These are phyloP conservation scores for Atkinsonella texensis DNA, from an alignment of 2,329 filamentous ascomycete species.

Conservation along the genomic window DNA sequence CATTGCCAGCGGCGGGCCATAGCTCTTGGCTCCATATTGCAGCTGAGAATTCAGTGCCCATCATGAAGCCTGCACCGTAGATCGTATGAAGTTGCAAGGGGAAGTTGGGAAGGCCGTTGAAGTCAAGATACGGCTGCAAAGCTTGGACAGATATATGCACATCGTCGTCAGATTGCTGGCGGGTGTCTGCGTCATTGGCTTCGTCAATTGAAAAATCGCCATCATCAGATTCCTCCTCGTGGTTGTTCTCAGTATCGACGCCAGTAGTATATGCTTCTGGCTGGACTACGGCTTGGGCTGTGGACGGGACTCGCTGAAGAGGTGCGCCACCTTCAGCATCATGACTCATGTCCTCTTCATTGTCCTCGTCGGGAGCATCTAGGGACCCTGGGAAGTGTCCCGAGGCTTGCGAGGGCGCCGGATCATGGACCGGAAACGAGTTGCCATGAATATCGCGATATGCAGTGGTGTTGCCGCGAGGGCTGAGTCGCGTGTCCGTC, in stretches of 20 bases:
- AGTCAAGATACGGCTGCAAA: slow-evolving; percentile 1
- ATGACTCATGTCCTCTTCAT: slow-evolving; percentile 23
- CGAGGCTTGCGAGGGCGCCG: slow-evolving; percentile 1
- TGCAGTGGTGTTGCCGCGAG: slow-evolving; percentile 5
- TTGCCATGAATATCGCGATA: neutral
- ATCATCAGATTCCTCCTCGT: neutral
- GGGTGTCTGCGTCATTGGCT: slow-evolving; percentile 1
- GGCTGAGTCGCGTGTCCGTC: slow-evolving; percentile 6
- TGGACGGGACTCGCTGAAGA: slow-evolving; percentile 8
- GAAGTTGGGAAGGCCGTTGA: neutral
- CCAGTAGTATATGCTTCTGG: neutral
- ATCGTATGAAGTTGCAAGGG: neutral
- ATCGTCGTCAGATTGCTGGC: slow-evolving; percentile 7
- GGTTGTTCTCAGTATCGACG: neutral
- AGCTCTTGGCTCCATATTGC: neutral
- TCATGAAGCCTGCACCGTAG: neutral
- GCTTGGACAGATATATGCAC: slow-evolving; percentile 2
- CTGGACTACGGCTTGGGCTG: neutral
- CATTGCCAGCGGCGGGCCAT: neutral
- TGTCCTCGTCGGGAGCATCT: slow-evolving; percentile 8
- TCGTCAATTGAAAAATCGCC: neutral
- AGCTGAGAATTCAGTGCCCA: neutral
- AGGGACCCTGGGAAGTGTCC: neutral
- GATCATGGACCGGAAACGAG: neutral
- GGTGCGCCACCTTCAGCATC: slow-evolving; percentile 22